Conservation (phyloP, 148 eudicot genomes). For the Oxyria digyna region DNA sequence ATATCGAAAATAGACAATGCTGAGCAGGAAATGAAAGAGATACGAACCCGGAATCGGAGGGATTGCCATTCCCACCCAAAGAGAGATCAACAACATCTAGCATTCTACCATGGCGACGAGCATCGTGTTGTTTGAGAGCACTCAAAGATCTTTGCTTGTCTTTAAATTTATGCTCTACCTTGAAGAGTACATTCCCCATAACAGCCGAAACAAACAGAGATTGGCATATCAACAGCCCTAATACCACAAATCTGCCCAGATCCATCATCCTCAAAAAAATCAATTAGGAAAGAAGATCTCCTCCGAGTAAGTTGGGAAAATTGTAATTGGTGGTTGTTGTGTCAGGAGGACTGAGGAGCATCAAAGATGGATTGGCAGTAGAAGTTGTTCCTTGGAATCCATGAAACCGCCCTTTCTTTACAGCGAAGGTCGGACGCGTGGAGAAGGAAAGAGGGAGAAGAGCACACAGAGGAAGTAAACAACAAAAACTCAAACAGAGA, state of each 20-base stretch:
- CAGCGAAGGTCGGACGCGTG: slow-evolving; percentile 2
- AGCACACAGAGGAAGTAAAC: neutral
- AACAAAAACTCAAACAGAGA: neutral
- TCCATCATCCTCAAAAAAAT: neutral
- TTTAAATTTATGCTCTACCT: slow-evolving; percentile 7
- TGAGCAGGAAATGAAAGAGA: neutral
- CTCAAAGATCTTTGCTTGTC: neutral
- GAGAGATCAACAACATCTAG: neutral
- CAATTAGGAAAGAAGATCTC: neutral
- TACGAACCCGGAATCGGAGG: slow-evolving; percentile 7
- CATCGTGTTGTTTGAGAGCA: slow-evolving; percentile 3
- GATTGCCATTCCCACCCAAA: slow-evolving; percentile 6
- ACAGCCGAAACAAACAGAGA: neutral
- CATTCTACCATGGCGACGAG: slow-evolving; percentile 6
- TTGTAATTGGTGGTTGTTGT: neutral
- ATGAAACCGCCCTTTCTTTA: neutral
- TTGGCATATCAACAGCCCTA: neutral
- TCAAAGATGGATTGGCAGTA: neutral
- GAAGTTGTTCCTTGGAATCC: neutral
- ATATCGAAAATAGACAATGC: neutral
- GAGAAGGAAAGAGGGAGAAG: neutral
- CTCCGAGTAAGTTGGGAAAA: no score
- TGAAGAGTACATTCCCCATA: neutral
- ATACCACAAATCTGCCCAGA: slow-evolving; percentile 1
- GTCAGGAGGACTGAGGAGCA: neutral